phyloP scores from a whole-genome alignment of 2,329 filamentous ascomycete species.

The Fusarium nodosum region DNA sequence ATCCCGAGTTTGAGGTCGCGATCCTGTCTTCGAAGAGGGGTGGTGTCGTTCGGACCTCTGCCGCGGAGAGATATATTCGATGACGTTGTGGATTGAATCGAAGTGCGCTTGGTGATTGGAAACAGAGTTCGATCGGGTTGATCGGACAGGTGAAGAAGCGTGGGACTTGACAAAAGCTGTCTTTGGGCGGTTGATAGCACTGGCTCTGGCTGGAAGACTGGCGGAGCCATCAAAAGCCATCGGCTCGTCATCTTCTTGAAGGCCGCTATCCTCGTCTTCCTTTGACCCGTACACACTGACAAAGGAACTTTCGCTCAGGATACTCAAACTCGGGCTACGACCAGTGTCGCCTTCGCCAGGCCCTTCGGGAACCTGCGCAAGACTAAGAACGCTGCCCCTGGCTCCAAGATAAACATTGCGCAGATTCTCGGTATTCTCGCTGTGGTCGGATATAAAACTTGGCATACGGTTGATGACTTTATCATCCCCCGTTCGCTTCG shows the following conservation, averaged over 20 bases:
- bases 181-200: slow-evolving; percentile 40
- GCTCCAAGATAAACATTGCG: slow-evolving; percentile 70
- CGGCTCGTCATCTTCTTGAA: slow-evolving; percentile 51
- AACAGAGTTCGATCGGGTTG: slow-evolving; percentile 51
- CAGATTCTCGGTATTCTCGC: slow-evolving; percentile 71
- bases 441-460: slow-evolving; percentile 73
- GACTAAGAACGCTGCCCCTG: slow-evolving; percentile 63
- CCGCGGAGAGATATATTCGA: slow-evolving; percentile 63
- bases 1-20: slow-evolving; percentile 51
- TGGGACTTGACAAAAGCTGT: slow-evolving; percentile 41
- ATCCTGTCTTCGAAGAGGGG: slow-evolving; percentile 50
- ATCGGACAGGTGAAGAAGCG: slow-evolving; percentile 24
- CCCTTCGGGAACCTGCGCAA: slow-evolving; percentile 63
- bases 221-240: slow-evolving; percentile 50
- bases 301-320: slow-evolving; percentile 77
- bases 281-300: slow-evolving; percentile 72
- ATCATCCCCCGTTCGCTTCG: slow-evolving; percentile 50
- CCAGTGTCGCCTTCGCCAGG: slow-evolving; percentile 45
- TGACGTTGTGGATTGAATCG: slow-evolving; percentile 62
- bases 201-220: slow-evolving; percentile 33
- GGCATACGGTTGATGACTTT: slow-evolving; percentile 69
- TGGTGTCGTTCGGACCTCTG: slow-evolving; percentile 62
- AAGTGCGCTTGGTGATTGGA: slow-evolving; percentile 55
- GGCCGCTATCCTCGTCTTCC: slow-evolving; percentile 44
- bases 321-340: slow-evolving; percentile 71